phyloP scores from a whole-genome alignment of 306 rosid species.

The Delonix regia region DNA sequence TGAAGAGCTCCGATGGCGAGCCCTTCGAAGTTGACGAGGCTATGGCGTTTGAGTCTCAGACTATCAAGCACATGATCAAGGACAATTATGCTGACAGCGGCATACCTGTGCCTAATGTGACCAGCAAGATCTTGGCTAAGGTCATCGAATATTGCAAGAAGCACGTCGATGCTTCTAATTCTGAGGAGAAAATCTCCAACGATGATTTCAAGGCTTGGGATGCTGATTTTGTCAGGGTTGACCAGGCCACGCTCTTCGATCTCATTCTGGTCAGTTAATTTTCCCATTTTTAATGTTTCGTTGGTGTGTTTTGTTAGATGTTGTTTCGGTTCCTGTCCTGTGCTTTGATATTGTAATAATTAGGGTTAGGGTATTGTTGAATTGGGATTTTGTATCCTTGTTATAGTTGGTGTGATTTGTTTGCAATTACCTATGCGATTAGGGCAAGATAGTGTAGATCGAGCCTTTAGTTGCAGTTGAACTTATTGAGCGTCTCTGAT shows the following conservation, averaged over 20 bases:
- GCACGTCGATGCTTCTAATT: too few relatives aligned
- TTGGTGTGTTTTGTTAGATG: neutral
- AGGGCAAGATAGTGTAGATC: neutral
- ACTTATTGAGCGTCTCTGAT: too few relatives aligned
- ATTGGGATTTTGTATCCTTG: too few relatives aligned
- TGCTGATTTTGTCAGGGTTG: conserved; percentile 51
- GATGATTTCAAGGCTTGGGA: conserved; percentile 55
- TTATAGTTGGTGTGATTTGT: too few relatives aligned
- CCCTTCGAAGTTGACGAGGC: conserved; percentile 52
- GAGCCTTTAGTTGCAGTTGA: neutral
- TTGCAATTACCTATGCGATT: too few relatives aligned
- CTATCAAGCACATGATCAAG: conserved; percentile 56
- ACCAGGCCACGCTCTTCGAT: conserved; percentile 55
- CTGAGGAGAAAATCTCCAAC: too few relatives aligned
- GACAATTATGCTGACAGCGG: too few relatives aligned
- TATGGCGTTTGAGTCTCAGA: conserved; percentile 57
- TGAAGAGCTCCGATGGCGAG: too few relatives aligned
- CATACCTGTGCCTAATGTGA: too few relatives aligned
- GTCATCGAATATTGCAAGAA: too few relatives aligned
- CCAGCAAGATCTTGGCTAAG: too few relatives aligned
- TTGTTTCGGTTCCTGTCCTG: neutral
- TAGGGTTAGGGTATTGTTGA: too few relatives aligned
- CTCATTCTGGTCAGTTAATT: conserved; percentile 48
- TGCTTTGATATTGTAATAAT: neutral
- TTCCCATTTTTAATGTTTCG: neutral